Base-by-base conservation (phyloP, 768 basidiomycete species). In the Gloeophyllum trabeum region DNA sequence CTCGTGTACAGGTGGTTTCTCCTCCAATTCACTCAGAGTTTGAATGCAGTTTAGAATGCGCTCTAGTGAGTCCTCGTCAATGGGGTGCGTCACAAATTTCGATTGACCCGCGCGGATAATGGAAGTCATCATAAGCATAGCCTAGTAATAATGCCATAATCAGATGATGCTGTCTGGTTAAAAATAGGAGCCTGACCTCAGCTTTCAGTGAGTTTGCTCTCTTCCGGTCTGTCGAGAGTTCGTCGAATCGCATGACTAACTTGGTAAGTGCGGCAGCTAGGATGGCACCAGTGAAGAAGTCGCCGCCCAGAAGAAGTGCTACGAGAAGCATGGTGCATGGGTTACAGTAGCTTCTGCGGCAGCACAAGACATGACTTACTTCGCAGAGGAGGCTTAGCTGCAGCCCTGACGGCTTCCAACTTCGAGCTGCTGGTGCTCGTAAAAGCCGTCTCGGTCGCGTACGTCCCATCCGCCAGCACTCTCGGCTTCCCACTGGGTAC, bases 51-150 rank as follows among this genome's bases (percentile, higher is more conserved):
- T 88, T 71, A 96, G 76, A 61, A 99, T 90, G 20, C 96, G 81
- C 61, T 99, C 96, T 50, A 79, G 84, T 4, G 91, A 93, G 59
- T 99, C 96, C 58, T 99, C 96, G 65, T 99, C 96, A 49, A 99
- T 99, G n/a, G 88, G 85, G 1, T 81, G 82, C 0, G 87, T 79
- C 35, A 84, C 86, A 51, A 94, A 93, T 57, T 93, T 94, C 42
- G 91, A 93, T 63, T 98, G 94, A 26, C 96, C 96, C 43, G 97
- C 89, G 38, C 96, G 90, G 56, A 98, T 87, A 57, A 92, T 71
- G 6, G 92, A 96, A 1, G 92, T 82, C 96, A 99, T 97, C 58
- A 98, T 90, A 42, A 99, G 72, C 88, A 99, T 97, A 4, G 88
- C 80, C 84, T 88, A 51, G 46, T 6, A 16, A 24, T 32, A 42